Base-by-base conservation (phyloP, 176 grass and related monocot genomes). In the Avena insularis region DNA sequence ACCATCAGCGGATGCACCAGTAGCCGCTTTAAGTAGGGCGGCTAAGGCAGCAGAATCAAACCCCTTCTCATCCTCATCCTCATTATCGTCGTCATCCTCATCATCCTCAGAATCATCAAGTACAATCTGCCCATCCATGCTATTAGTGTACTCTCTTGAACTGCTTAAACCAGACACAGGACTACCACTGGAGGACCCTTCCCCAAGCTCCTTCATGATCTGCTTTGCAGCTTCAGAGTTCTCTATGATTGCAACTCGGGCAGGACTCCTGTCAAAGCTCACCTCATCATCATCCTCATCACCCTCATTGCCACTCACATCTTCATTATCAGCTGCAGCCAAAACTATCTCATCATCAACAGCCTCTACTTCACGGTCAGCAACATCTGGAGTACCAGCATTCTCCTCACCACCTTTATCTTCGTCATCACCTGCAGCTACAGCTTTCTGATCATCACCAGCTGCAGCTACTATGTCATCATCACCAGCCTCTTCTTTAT, bases 1-100 rank as follows among this genome's bases (percentile, higher is more conserved):
- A 58, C 82, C 87, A 86, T 96, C 87, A 13, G 88, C 4, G 23
- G 86, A 87, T 64, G 68, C 73, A 86, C 97, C 38, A 0, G 82
- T 91, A 11, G 96, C 93, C 0, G 93, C 96, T 92, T 95, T 95
- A 19, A 95, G 91, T 49, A 99, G 89, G 40, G 92, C 89, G 20
- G 86, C 88, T 63, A 91, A 84, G 47, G 92, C 87, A 91, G 86
- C 61, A 63, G 94, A 94, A 63, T 96, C 94, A 0, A 94, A 90
- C 2, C 90, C 89, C 82, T 94, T 91, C 75, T 88, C 90, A 76
- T 91, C 84, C 6, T 86, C 88, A 58, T 93, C 85, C 33, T 92
- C 93, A 36, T 93, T 85, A 20, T 93, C 89, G n/a, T 92, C 88
- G 21, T 88, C 92, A n/a, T 89, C 93, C 23, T 89, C 90, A 3